Percentiles rank a stretch among this genome's conserved stretches.
These are phyloP conservation scores for Coleophoma crateriformis DNA, from an alignment of 2,329 filamentous ascomycete genomes.

Conservation along the genomic window DNA sequence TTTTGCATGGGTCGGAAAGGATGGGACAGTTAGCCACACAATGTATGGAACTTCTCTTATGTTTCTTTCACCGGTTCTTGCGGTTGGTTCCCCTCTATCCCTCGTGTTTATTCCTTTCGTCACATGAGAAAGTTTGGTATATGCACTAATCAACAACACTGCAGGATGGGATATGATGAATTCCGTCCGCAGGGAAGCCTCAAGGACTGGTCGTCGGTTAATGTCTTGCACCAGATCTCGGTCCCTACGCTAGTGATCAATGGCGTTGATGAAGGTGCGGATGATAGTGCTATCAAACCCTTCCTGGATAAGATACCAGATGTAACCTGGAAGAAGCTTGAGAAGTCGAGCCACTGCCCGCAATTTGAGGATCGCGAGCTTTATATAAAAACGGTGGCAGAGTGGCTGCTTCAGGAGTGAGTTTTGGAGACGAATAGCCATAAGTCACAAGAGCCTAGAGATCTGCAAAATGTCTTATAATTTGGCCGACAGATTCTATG, in stretches of 20 bases:
- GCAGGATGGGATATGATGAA: conserved; percentile 28
- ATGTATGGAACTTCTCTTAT: conserved; percentile 11
- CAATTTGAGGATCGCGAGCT: conserved; percentile 31
- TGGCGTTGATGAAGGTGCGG: conserved; percentile 29
- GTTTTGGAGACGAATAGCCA: background rate
- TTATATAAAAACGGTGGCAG: conserved; percentile 26
- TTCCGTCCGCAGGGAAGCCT: conserved; percentile 31
- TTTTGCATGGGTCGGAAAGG: conserved; percentile 14
- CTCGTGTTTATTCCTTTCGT: background rate
- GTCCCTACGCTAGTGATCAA: conserved; percentile 34
- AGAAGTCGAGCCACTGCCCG: conserved; percentile 18
- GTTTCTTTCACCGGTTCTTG: background rate
- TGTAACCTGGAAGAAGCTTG: conserved; percentile 31
- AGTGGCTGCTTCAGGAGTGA: conserved; percentile 10
- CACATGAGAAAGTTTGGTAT: background rate
- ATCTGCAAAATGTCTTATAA: too few species aligned
- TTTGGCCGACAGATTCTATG: too few species aligned
- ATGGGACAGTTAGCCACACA: conserved; percentile 20
- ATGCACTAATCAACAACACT: background rate
- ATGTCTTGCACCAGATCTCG: conserved; percentile 27
- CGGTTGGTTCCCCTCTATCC: background rate
- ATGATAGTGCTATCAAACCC: conserved; percentile 24
- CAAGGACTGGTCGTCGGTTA: conserved; percentile 29
- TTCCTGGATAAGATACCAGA: conserved; percentile 29
- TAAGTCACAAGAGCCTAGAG: too few species aligned